Evolutionary conservation across 257 asterid genomes (phyloP).

Genomic region (Salvia hispanica): DNA sequence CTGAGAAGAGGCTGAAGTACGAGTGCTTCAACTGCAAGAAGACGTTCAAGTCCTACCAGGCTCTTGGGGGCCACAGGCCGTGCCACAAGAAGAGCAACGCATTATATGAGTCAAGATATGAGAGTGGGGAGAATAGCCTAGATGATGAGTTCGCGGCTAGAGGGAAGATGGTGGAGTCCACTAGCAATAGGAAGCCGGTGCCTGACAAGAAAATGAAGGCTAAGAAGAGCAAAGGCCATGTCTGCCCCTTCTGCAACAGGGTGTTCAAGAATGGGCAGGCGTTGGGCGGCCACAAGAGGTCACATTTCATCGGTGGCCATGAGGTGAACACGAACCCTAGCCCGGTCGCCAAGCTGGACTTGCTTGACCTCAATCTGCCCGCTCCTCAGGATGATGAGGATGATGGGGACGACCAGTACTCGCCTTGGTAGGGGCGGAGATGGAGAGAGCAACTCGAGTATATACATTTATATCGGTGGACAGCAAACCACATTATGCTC

Average conservation of each 20-base stretch:
- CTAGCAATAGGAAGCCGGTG: slow-evolving; percentile 35
- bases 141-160: slow-evolving; percentile 43
- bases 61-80: slow-evolving; percentile 93
- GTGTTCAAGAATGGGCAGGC: slow-evolving; percentile 96
- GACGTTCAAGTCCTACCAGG: slow-evolving; percentile 80
- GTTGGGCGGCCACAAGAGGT: slow-evolving; percentile 95
- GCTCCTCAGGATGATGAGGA: slow-evolving; percentile 72
- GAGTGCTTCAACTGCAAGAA: slow-evolving; percentile 86
- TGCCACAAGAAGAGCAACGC: slow-evolving; percentile 69
- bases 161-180: slow-evolving; percentile 42
- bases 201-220: slow-evolving; percentile 49
- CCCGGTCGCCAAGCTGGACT: slow-evolving; percentile 46
- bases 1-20: slow-evolving; percentile 58
- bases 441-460: neutral
- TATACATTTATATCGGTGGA: slow-evolving; percentile 26
- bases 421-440: slow-evolving; percentile 40
- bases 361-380: slow-evolving; percentile 87
- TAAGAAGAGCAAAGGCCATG: slow-evolving; percentile 69
- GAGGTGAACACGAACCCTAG: slow-evolving; percentile 38
- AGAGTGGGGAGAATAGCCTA: slow-evolving; percentile 65
- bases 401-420: slow-evolving; percentile 43
- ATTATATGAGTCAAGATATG: slow-evolving; percentile 49
- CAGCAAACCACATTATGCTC: neutral
- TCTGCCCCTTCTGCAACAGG: slow-evolving; percentile 79
- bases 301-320: slow-evolving; percentile 67